Percentiles rank a stretch among this genome's conserved stretches.
Evolutionary conservation across 805 yeast genomes (phyloP).

Genomic region (Metschnikowia shivogae): DNA sequence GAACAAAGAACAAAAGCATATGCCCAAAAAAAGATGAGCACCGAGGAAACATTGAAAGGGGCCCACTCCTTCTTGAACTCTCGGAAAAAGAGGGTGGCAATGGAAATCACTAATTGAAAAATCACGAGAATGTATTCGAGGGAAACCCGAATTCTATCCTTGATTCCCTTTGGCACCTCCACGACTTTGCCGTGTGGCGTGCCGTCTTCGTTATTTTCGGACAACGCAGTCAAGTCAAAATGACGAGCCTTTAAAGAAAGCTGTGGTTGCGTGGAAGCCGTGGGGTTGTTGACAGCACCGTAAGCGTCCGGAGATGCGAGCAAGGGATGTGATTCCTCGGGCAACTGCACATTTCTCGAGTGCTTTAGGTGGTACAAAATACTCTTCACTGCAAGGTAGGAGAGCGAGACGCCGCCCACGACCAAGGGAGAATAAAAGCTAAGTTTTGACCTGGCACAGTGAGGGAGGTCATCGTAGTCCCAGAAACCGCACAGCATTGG

Average conservation of each 20-base stretch:
- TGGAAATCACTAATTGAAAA: constrained; percentile 37
- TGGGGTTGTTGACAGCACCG: constrained; percentile 23
- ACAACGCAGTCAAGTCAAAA: constrained; percentile 57
- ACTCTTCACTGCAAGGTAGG: constrained; percentile 21
- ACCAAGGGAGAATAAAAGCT: constrained; percentile 32
- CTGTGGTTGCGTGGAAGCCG: constrained; percentile 10
- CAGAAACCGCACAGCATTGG: constrained; percentile 33
- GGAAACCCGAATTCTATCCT: constrained; percentile 53
- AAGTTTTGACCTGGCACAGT: constrained; percentile 44
- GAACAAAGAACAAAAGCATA: constrained; percentile 38
- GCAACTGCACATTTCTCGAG: constrained; percentile 13
- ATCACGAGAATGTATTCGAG: constrained; percentile 46
- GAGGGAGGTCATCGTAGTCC: constrained; percentile 60
- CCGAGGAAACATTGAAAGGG: constrained; percentile 21
- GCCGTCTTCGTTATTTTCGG: constrained; percentile 55
- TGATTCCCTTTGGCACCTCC: constrained; percentile 43
- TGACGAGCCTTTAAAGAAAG: constrained; percentile 50
- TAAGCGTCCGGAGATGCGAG: constrained; percentile 30
- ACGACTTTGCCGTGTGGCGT: constrained; percentile 53
- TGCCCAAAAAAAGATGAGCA: constrained; percentile 35
- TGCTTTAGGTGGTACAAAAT: constrained; percentile 3
- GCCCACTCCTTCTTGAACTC: constrained; percentile 34
- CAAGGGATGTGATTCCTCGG: constrained; percentile 31
- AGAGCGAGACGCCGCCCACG: constrained; percentile 26
- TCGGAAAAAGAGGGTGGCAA: constrained; percentile 29